These are phyloP conservation scores for Musa schizocarpa DNA, from an alignment of 176 grass and related monocot species.

Conservation along the genomic window DNA sequence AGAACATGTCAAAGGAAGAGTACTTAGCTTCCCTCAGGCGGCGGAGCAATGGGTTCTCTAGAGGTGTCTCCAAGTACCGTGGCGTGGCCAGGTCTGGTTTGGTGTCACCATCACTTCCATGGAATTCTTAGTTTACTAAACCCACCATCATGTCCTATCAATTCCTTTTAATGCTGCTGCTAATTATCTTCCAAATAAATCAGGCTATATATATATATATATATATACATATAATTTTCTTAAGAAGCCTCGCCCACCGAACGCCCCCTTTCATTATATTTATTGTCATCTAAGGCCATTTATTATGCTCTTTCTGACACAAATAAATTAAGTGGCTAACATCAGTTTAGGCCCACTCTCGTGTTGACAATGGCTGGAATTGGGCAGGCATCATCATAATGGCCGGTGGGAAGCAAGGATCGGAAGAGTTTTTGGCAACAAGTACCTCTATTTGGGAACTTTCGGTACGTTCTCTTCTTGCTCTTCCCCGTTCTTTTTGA, in stretches of 20 bases:
- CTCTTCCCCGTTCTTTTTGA: not conserved
- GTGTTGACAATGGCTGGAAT: not conserved
- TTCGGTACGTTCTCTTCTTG: conserved; percentile 23
- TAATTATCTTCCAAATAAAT: no score
- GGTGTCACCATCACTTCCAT: no score
- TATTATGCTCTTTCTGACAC: no score
- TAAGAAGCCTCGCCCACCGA: no score
- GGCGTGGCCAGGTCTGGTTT: conserved; percentile 54
- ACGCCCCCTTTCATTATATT: no score
- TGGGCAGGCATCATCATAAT: conserved; percentile 36
- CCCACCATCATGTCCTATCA: no score
- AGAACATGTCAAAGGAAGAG: conserved; percentile 43
- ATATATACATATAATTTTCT: no score
- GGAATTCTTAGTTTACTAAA: no score
- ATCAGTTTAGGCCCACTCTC: not conserved
- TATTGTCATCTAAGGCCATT: no score
- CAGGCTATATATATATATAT: no score
- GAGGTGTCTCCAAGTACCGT: conserved; percentile 66
- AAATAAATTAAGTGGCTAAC: no score
- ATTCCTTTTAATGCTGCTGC: no score
- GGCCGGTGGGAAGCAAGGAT: conserved; percentile 40
- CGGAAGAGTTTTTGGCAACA: conserved; percentile 34
- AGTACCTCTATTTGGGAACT: conserved; percentile 40
- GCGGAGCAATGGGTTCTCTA: conserved; percentile 66
- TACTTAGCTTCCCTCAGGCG: conserved; percentile 52